These are phyloP conservation scores for Lolium rigidum DNA, from an alignment of 176 grass and related monocot genomes.

Conservation along the genomic window DNA sequence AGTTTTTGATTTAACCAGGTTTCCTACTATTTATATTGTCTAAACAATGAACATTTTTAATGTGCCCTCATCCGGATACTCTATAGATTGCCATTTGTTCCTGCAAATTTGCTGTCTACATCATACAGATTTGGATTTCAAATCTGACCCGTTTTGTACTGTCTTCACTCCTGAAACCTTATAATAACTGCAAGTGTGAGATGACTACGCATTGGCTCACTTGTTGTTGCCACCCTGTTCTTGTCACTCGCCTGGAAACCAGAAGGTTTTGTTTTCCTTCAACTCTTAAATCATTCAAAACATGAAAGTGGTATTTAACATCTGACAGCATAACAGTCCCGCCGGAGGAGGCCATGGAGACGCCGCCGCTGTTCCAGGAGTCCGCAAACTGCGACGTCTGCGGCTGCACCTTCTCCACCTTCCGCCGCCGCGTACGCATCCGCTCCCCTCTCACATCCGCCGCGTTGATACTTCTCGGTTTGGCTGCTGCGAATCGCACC, in stretches of 20 bases:
- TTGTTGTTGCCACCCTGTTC: not conserved
- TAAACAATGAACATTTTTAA: not conserved
- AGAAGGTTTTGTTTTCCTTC: not conserved
- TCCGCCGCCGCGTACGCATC: conserved; percentile 82
- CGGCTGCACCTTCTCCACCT: conserved; percentile 89
- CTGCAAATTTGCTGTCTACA: not conserved
- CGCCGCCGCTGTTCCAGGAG: conserved; percentile 92
- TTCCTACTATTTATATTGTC: not conserved
- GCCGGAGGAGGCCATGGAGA: conserved; percentile 44
- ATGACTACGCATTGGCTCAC: not conserved
- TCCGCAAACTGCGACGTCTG: conserved; percentile 87
- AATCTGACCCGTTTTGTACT: not conserved
- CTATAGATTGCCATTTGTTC: not conserved
- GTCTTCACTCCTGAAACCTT: not conserved
- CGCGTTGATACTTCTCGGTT: not conserved
- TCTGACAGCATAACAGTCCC: too few relatives aligned
- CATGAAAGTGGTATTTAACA: too few relatives aligned
- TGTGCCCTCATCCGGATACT: not conserved
- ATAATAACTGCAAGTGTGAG: not conserved
- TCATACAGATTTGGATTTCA: not conserved
- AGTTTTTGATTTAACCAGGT: too few relatives aligned
- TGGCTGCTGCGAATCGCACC: not conserved
- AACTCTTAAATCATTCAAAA: too few relatives aligned
- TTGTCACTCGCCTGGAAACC: not conserved
- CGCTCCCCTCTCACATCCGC: not conserved